Evolutionary conservation across 164 flowering plant species (phyloP).

Genomic region (Chimonanthus salicifolius): DNA sequence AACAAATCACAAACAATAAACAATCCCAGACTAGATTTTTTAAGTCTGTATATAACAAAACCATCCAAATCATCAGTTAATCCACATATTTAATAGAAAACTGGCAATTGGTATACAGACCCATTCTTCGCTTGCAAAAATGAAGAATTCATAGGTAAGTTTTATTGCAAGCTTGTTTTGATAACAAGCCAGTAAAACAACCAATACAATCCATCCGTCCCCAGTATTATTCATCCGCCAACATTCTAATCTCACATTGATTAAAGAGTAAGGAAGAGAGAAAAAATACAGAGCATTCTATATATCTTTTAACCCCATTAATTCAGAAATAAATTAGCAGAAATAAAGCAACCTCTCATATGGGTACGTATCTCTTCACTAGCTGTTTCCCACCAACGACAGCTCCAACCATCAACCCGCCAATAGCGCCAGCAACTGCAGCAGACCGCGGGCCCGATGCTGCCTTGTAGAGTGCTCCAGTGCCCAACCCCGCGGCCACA

Average conservation of each 20-base stretch:
- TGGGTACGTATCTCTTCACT: slow-evolving; percentile 47
- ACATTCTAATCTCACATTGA: background rate
- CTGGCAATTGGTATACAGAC: background rate
- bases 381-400: slow-evolving; percentile 52
- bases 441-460: slow-evolving; percentile 62
- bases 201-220: background rate
- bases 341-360: slow-evolving; percentile 17
- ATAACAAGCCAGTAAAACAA: no score
- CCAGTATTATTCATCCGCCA: background rate
- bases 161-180: no score
- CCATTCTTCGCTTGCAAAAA: background rate
- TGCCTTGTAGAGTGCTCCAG: slow-evolving; percentile 57
- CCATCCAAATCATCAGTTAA: background rate
- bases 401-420: slow-evolving; percentile 48
- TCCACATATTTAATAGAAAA: background rate
- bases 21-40: background rate
- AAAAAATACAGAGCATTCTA: background rate
- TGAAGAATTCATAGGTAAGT: background rate
- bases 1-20: no score
- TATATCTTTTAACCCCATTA: background rate
- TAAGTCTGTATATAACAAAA: background rate
- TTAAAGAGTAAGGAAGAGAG: background rate
- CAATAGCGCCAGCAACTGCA: slow-evolving; percentile 59
- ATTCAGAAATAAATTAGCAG: background rate
- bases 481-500: slow-evolving; percentile 56